Conservation (phyloP, 371 early-diverging fungal species). For the Apophysomyces elegans region DNA sequence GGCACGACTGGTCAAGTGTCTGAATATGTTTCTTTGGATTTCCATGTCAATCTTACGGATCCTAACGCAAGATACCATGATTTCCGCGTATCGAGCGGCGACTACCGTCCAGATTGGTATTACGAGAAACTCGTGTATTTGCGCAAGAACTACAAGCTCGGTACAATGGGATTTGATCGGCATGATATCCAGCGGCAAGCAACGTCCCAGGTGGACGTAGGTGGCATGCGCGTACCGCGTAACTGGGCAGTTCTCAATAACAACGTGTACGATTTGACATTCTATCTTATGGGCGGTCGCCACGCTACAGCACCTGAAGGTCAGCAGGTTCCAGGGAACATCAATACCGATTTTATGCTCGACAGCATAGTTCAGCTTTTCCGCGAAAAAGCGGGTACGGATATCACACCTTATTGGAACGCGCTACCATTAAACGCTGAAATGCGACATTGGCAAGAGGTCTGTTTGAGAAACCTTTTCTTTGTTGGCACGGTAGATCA, state of each 20-base stretch:
- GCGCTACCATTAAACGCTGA: constrained; percentile 33
- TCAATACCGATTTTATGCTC: constrained; percentile 48
- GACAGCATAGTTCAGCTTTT: constrained; percentile 61
- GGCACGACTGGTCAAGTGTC: constrained; percentile 17
- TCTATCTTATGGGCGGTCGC: constrained; percentile 51
- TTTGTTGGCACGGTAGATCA: constrained; percentile 87
- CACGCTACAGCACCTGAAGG: constrained; percentile 25
- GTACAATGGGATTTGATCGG: constrained; percentile 16
- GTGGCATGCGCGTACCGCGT: constrained; percentile 23
- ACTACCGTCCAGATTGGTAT: constrained; percentile 33
- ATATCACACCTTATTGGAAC: constrained; percentile 65
- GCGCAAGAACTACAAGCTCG: constrained; percentile 37
- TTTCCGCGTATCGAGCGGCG: constrained; percentile 13
- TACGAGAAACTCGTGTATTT: constrained; percentile 31
- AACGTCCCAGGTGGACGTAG: constrained; percentile 11
- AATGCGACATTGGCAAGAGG: constrained; percentile 36
- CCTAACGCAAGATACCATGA: constrained; percentile 22
- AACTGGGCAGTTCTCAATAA: constrained; percentile 60
- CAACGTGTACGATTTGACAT: constrained; percentile 62
- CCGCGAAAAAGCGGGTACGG: constrained; percentile 59
- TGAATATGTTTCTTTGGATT: constrained; percentile 18
- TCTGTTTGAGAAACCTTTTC: constrained; percentile 79
- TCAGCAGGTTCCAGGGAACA: constrained; percentile 21
- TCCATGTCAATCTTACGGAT: constrained; percentile 23
- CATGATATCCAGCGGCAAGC: constrained; percentile 14